Conservation (phyloP, 2,329 filamentous ascomycete genomes). For the Pseudocercospora fuligena region DNA sequence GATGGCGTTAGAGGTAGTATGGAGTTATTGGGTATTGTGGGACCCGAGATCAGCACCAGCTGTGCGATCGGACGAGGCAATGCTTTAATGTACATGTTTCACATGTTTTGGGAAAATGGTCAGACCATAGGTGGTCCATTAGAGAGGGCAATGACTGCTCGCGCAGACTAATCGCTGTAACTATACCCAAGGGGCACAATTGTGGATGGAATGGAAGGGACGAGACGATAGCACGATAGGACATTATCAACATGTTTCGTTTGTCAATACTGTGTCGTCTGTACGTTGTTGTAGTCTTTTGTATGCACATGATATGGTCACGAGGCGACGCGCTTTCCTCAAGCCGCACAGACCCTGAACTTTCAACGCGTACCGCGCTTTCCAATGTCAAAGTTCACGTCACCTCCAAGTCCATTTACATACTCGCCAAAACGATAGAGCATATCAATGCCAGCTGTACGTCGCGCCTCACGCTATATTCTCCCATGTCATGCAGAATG, state of each 20-base stretch:
- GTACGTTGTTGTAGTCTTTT: neutral
- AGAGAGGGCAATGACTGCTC: slow-evolving; percentile 26
- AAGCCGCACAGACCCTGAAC: neutral
- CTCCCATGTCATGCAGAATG: neutral
- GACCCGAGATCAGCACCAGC: neutral
- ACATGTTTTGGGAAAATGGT: slow-evolving; percentile 9
- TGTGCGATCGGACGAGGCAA: neutral
- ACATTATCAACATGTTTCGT: neutral
- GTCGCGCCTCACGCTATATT: neutral
- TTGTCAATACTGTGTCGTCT: neutral
- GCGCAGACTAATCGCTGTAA: slow-evolving; percentile 28
- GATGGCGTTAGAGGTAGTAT: slow-evolving; percentile 1
- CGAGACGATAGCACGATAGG: slow-evolving; percentile 1
- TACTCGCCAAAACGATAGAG: no score
- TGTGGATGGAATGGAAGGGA: neutral
- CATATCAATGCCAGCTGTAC: neutral
- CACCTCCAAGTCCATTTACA: neutral
- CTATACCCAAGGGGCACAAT: slow-evolving; percentile 16
- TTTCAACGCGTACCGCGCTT: neutral
- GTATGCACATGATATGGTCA: neutral
- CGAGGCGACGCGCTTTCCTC: neutral
- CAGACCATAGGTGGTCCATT: slow-evolving; percentile 6
- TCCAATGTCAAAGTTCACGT: neutral
- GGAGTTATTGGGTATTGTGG: slow-evolving; percentile 7
- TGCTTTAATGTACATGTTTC: slow-evolving; percentile 10